Evolutionary conservation across 805 yeast genomes (phyloP).

Genomic region (Ogataea sp.): DNA sequence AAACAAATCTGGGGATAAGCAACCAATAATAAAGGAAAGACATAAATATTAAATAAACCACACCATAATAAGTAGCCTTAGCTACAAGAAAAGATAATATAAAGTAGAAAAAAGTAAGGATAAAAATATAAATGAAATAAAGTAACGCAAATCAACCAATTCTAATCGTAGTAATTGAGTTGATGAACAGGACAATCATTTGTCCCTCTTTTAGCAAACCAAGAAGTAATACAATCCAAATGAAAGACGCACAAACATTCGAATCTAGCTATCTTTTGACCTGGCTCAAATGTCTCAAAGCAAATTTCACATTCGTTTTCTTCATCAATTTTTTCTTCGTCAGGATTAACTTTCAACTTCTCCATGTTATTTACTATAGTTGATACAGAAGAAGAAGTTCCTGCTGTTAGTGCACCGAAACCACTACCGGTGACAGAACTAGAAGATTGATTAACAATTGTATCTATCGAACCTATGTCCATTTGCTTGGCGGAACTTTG

Average conservation of each 20-base stretch:
- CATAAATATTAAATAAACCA: no score
- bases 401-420: background rate
- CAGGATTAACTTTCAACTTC: background rate
- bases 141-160: background rate
- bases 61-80: no score
- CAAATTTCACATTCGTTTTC: constrained; percentile 89
- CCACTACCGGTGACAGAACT: no score
- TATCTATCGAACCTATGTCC: background rate
- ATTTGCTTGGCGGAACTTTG: background rate
- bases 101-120: background rate
- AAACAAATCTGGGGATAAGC: no score
- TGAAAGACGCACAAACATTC: constrained; percentile 96
- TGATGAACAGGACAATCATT: constrained; percentile 86
- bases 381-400: background rate
- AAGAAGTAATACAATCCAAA: constrained; percentile 78
- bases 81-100: no score
- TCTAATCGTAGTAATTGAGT: constrained; percentile 16
- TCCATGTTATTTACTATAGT: background rate
- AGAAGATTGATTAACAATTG: background rate
- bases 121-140: background rate
- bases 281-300: constrained; percentile 77
- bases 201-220: constrained; percentile 83
- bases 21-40: no score
- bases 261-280: constrained; percentile 83
- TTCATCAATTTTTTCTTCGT: constrained; percentile 20